Evolutionary conservation across 2,329 filamentous ascomycete species (phyloP), one percentile per base, ranked within the genome.

Genomic region (Fusarium nodosum): DNA sequence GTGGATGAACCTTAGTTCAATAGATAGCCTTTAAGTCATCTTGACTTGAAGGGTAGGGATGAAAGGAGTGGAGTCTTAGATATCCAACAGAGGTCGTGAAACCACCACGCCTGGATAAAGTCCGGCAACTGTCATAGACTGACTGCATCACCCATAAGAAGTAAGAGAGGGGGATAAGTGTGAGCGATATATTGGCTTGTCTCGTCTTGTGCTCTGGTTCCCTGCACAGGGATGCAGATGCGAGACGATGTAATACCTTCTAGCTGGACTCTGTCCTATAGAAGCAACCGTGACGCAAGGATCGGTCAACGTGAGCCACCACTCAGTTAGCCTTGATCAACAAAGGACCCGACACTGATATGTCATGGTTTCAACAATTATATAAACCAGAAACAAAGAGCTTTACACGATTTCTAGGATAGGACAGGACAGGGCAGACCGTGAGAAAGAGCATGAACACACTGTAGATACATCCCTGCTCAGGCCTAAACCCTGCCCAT

Each of bases 231-330:
- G 31, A 26, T 48, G 26, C 44, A 18, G 9, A n/a, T 45, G 54
- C 44, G 50, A 53, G 41, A 68, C 45, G 39, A 45, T n/a, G 39
- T 61, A 26, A 65, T 66, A 64, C 64, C 45, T 41, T 26, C 26
- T 24, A 52, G 24, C 36, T 42, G 30, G 41, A 47, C 7, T 45
- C 33, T 41, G 20, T 39, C 28, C 61, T 33, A 24, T 36, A 22
- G 33, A 36, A 52, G n/a, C 16, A 50, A 16, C 28, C 34, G 38
- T 52, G 64, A 66, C 62, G 56, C 50, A 62, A 66, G 56, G 33
- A 24, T 20, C 45, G 11, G n/a, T 48, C 30, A 46, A 44, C 22
- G 6, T 45, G 16, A 28, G 16, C 42, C 24, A 28, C 24, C 10
- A 41, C 9, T 42, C 18, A 15, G 16, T 34, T 20, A 26, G 18